A percentile compares a stretch with the other conserved stretches of the same genome.
Evolutionary conservation across 805 yeast species (phyloP).

Genomic region (Babjeviella inositovora): DNA sequence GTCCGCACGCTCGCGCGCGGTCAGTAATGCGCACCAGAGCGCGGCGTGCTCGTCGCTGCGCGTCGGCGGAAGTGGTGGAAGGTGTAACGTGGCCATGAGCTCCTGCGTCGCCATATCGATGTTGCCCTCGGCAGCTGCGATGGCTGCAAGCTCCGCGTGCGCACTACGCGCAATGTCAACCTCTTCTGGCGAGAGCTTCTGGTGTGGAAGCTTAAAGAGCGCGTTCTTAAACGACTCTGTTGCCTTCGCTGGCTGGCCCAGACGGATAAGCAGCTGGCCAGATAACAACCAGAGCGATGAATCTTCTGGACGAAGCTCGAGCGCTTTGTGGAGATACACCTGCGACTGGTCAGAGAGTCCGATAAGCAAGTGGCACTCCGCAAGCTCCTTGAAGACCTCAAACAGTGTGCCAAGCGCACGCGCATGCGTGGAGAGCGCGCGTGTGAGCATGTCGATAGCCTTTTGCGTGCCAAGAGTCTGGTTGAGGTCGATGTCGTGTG

Average conservation of each 20-base stretch:
- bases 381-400: slow-evolving; percentile 24
- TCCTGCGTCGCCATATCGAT: slow-evolving; percentile 32
- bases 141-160: slow-evolving; percentile 38
- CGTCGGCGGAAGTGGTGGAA: slow-evolving; percentile 29
- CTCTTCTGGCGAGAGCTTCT: slow-evolving; percentile 12
- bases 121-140: slow-evolving; percentile 34
- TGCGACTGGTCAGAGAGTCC: slow-evolving; percentile 34
- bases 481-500: slow-evolving; percentile 17
- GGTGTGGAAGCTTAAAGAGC: slow-evolving; percentile 20
- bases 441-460: slow-evolving; percentile 20
- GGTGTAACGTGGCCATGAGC: slow-evolving; percentile 27
- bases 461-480: slow-evolving; percentile 20
- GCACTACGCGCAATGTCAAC: slow-evolving; percentile 31
- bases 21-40: slow-evolving; percentile 35
- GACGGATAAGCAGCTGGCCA: slow-evolving; percentile 29
- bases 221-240: slow-evolving; percentile 27
- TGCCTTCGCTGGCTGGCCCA: slow-evolving; percentile 26
- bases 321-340: slow-evolving; percentile 29
- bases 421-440: too few relatives aligned
- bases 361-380: slow-evolving; percentile 29
- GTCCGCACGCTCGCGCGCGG: slow-evolving; percentile 32
- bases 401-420: too few relatives aligned
- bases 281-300: slow-evolving; percentile 28
- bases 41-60: slow-evolving; percentile 28
- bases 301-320: slow-evolving; percentile 20